Conservation (phyloP, 148 eudicot species). For the Polygonum aviculare region DNA sequence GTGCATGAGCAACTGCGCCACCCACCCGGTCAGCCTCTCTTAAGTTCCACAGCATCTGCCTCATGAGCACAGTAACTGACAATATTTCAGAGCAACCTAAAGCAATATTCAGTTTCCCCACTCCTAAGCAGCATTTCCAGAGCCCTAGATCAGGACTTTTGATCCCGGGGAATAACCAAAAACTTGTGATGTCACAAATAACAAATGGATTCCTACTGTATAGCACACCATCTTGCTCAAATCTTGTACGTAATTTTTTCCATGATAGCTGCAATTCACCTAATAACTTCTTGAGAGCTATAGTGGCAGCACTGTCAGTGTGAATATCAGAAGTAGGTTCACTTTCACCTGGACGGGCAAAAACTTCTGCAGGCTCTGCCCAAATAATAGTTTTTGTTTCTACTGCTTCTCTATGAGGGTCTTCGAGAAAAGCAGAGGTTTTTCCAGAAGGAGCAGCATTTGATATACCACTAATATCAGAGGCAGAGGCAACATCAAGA, state of each 20-base stretch:
- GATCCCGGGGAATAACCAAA: constrained; percentile 28
- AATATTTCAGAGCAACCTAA: constrained; percentile 38
- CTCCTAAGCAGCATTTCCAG: constrained; percentile 39
- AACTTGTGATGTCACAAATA: constrained; percentile 41
- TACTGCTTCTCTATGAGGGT: constrained; percentile 20
- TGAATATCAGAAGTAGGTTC: constrained; percentile 13
- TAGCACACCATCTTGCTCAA: constrained; percentile 25
- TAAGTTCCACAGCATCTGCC: constrained; percentile 39
- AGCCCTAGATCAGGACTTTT: constrained; percentile 31
- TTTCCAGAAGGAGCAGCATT: constrained; percentile 13
- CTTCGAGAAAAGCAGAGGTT: constrained; percentile 14
- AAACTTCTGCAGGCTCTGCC: constrained; percentile 47
- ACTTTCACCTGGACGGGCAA: constrained; percentile 19
- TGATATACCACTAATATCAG: constrained; percentile 20
- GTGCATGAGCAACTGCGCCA: constrained; percentile 13
- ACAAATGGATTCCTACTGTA: constrained; percentile 48
- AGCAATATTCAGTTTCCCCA: constrained; percentile 56
- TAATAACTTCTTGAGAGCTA: constrained; percentile 26
- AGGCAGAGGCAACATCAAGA: constrained; percentile 37
- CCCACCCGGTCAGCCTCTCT: constrained; percentile 16
- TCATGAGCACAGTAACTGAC: constrained; percentile 32
- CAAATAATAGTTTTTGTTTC: constrained; percentile 30
- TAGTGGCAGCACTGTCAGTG: constrained; percentile 22
- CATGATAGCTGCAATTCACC: constrained; percentile 43
- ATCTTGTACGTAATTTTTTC: constrained; percentile 32